Base-by-base conservation (phyloP, 352 stramenopile genomes). In the Lagenidium giganteum region DNA sequence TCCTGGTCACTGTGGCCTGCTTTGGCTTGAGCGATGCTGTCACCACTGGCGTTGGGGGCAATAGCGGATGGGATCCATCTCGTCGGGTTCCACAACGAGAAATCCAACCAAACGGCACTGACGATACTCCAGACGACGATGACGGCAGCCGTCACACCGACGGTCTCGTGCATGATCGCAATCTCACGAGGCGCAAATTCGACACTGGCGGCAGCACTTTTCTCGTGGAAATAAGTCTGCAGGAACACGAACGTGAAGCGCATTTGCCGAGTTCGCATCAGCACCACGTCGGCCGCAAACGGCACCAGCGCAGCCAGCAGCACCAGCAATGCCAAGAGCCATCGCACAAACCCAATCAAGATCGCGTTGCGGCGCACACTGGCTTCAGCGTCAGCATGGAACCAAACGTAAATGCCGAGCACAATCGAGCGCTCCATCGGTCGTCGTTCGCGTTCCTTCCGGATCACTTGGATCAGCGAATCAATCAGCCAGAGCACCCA, bases 171-270 rank as follows among this genome's bases (percentile, higher is more conserved):
- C 13, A 64, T 43, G 1, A 61, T n/a, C 11, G 39, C 44, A 11
- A 58, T 36, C 20, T 71, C 54, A 8, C 57, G 47, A 8, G 56
- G 30, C 4, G 67, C 63, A 17, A 83, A 53, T 7, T 59, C 45
- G 8, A 73, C 36, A 7, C 31, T 34, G 20, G 42, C 48, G 4
- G 55, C 58, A 8, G 58, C 61, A 22, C 57, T 51, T 27, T 66
- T 59, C 29, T 67, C 67, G 26, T 63, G 54, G 8, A 64, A 50
- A 23, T 68, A 70, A 43, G 57, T 65, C 1, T 36, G 42, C 11
- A 78, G 54, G 13, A 76, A 55, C 17, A 78, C 67, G 16, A 72
- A 70, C 24, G 64, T 79, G 42, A 79, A 71, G 13, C 67, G 64
- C 43, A 66, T 63, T 12, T 60, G 27, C 0, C 58, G 59, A 1